Conservation (phyloP, 164 flowering plant genomes). For the Dillenia suffruticosa region DNA sequence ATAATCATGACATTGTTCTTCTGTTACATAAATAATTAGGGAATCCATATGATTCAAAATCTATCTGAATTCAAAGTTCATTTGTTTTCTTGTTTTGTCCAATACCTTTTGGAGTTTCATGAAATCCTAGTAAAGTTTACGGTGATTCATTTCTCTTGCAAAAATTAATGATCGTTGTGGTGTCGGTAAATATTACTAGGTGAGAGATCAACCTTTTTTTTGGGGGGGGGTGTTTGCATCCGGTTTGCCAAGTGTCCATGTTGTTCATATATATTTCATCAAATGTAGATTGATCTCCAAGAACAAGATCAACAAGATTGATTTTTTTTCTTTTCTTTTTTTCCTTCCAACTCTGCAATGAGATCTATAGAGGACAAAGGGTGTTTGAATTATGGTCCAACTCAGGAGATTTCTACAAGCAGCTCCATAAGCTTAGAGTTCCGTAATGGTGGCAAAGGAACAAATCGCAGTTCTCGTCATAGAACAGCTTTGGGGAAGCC, state of each 20-base stretch:
- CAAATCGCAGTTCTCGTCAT: conserved; percentile 38
- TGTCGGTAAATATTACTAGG: neutral
- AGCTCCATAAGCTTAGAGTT: conserved; percentile 56
- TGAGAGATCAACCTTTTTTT: neutral
- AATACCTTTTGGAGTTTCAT: too few relatives aligned
- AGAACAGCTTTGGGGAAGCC: conserved; percentile 69
- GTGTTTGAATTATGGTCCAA: conserved; percentile 36
- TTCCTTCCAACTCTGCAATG: conserved; percentile 21
- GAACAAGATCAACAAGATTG: neutral
- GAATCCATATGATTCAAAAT: neutral
- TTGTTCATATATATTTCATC: neutral
- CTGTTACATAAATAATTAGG: neutral
- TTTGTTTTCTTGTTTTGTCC: too few relatives aligned
- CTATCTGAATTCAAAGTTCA: neutral
- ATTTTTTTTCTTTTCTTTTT: neutral
- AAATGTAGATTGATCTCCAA: neutral
- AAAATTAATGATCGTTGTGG: too few relatives aligned
- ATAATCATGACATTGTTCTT: too few relatives aligned
- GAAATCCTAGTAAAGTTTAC: too few relatives aligned
- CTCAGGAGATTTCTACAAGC: conserved; percentile 32
- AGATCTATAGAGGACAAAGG: conserved; percentile 65
- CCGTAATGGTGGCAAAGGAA: conserved; percentile 54
- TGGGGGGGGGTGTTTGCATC: neutral
- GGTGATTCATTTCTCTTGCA: too few relatives aligned
- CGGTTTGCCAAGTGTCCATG: neutral